Evolutionary conservation across 441 rosid species (phyloP).

Genomic region (Syzygium malaccense): DNA sequence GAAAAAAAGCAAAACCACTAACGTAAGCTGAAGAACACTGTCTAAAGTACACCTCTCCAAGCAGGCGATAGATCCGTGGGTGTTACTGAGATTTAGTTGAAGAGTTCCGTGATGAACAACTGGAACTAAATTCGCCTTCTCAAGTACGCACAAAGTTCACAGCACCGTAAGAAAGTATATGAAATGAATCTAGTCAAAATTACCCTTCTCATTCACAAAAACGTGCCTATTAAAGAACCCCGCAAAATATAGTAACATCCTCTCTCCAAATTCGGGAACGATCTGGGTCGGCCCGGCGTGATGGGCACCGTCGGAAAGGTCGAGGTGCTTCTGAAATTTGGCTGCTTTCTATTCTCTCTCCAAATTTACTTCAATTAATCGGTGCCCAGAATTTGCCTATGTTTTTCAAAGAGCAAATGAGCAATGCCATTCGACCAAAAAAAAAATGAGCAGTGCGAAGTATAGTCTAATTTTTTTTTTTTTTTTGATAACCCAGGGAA

Average conservation of each 20-base stretch:
- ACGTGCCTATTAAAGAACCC: slow-evolving; percentile 69
- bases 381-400: not conserved
- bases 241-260: slow-evolving; percentile 72
- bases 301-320: not conserved
- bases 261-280: slow-evolving; percentile 28
- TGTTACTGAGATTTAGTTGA: not conserved
- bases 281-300: slow-evolving; percentile 9
- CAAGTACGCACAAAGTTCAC: not conserved
- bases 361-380: not conserved
- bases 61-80: not conserved
- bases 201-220: slow-evolving; percentile 85
- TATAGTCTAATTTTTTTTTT: rapidly evolving
- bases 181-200: not conserved
- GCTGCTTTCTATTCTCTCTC: not conserved
- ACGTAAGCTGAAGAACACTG: not conserved
- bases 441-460: not conserved
- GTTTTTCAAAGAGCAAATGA: not conserved
- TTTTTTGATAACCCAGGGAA: too few relatives aligned
- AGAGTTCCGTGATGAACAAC: not conserved
- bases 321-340: not conserved
- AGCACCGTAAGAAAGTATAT: not conserved
- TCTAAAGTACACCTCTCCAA: not conserved
- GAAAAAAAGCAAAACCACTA: not conserved
- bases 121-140: not conserved
- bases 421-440: not conserved